Percentiles rank a stretch among this genome's conserved stretches.
phyloP scores from a whole-genome alignment of 208 protist genomes.

The Naegleria fowleri region DNA sequence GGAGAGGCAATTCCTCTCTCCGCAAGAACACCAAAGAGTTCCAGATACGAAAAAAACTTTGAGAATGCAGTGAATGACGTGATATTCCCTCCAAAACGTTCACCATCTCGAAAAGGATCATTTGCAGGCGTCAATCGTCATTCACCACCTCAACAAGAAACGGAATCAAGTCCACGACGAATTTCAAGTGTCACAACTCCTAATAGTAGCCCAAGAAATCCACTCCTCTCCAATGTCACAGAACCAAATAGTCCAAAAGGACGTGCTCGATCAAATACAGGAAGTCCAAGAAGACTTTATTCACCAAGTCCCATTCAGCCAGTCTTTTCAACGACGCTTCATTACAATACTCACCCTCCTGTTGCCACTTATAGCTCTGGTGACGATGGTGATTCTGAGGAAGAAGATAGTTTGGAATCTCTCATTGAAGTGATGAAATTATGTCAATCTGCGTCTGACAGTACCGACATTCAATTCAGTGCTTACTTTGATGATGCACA shows the following conservation, averaged over 20 bases:
- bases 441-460: neutral
- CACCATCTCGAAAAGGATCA: neutral
- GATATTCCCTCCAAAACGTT: neutral
- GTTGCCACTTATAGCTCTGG: too few species aligned
- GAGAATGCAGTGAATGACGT: neutral
- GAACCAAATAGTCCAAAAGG: neutral
- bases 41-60: neutral
- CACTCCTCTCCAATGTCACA: too few species aligned
- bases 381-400: too few species aligned
- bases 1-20: neutral
- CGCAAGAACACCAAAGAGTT: neutral
- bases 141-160: neutral
- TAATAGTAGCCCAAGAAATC: neutral
- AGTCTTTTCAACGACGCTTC: too few species aligned
- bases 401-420: too few species aligned
- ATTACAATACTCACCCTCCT: too few species aligned
- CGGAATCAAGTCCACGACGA: neutral
- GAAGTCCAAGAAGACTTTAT: neutral
- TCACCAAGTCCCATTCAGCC: neutral
- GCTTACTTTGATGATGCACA: neutral
- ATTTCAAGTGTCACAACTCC: neutral
- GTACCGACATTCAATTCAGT: neutral
- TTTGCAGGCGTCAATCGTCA: neutral
- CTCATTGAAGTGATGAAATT: neutral
- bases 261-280: neutral